Evolutionary conservation across 2,329 filamentous ascomycete genomes (phyloP).

Genomic region (Colletotrichum chlorophyti): DNA sequence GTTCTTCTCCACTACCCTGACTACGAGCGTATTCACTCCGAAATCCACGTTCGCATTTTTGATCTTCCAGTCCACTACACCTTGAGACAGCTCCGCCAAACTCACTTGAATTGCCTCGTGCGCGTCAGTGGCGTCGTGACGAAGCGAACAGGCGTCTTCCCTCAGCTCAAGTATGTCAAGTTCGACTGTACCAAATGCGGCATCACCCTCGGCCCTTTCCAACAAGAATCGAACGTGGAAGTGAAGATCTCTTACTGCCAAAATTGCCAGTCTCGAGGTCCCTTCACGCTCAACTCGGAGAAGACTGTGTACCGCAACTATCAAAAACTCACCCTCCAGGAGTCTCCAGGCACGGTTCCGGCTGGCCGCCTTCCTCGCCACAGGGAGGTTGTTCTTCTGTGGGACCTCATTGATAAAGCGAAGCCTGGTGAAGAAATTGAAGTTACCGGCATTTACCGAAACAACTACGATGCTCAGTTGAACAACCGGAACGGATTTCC

Average conservation of each 20-base stretch:
- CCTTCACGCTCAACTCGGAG: slow-evolving; percentile 94
- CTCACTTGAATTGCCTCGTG: slow-evolving; percentile 93
- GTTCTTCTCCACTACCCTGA: slow-evolving; percentile 96
- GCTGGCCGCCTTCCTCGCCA: slow-evolving; percentile 92
- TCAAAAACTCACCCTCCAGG: slow-evolving; percentile 95
- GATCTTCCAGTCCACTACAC: slow-evolving; percentile 96
- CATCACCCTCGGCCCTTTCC: slow-evolving; percentile 90
- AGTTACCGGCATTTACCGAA: slow-evolving; percentile 94
- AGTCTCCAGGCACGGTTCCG: slow-evolving; percentile 95
- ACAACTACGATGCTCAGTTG: slow-evolving; percentile 96
- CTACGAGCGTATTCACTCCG: slow-evolving; percentile 95
- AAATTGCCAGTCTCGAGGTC: slow-evolving; percentile 92
- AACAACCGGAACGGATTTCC: slow-evolving; percentile 99
- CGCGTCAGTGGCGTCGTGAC: slow-evolving; percentile 96
- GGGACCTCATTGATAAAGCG: slow-evolving; percentile 94
- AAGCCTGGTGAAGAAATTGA: slow-evolving; percentile 99
- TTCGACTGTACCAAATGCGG: slow-evolving; percentile 97
- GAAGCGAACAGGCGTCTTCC: slow-evolving; percentile 91
- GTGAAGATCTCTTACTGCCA: slow-evolving; percentile 97
- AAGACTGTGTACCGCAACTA: slow-evolving; percentile 99
- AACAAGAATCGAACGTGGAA: slow-evolving; percentile 95
- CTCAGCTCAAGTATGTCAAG: slow-evolving; percentile 97
- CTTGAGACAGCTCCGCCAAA: slow-evolving; percentile 91
- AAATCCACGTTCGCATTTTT: slow-evolving; percentile 96
- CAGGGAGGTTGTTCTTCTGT: slow-evolving; percentile 92